Conservation (phyloP, 768 basidiomycete genomes). For the Boletus sp. region DNA sequence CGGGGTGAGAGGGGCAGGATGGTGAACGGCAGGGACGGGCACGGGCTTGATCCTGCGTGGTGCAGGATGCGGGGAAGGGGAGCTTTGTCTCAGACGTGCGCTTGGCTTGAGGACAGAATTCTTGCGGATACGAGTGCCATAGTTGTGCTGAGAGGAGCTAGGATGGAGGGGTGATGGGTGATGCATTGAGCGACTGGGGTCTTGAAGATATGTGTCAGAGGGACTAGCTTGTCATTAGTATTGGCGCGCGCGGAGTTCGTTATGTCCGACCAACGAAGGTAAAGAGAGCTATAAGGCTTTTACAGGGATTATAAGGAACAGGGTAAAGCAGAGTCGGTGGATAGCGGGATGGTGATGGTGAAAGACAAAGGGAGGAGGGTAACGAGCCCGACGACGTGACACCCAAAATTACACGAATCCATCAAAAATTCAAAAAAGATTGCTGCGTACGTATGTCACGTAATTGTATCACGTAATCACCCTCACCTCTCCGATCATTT, state of each 20-base stretch:
- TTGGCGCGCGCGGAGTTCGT: constrained; percentile 3
- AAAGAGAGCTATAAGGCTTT: constrained; percentile 7
- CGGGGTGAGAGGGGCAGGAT: constrained; percentile 13
- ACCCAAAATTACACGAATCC: constrained; percentile 29
- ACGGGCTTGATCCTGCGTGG: constrained; percentile 35
- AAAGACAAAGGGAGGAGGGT: constrained; percentile 28
- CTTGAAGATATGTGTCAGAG: constrained; percentile 15
- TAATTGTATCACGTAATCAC: constrained; percentile 29
- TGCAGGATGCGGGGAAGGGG: constrained; percentile 37
- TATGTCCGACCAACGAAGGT: constrained; percentile 33
- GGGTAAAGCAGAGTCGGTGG: constrained; percentile 11
- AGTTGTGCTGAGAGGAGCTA: constrained; percentile 34
- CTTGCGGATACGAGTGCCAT: constrained; percentile 56
- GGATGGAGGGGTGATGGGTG: constrained; percentile 8
- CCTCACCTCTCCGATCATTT: constrained; percentile 25
- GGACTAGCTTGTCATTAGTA: constrained; percentile 22
- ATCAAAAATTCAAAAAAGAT: constrained; percentile 35
- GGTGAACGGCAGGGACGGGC: constrained; percentile 24
- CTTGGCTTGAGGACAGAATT: constrained; percentile 53
- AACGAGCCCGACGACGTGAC: constrained; percentile 27
- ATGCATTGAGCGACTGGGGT: constrained; percentile 13
- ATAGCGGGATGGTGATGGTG: constrained; percentile 27
- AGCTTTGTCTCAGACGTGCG: constrained; percentile 46
- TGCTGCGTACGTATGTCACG: constrained; percentile 31
- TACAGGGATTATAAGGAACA: constrained; percentile 15